Conservation (phyloP, 176 grass and related monocot species). For the maize (Zea mays) region DNA sequence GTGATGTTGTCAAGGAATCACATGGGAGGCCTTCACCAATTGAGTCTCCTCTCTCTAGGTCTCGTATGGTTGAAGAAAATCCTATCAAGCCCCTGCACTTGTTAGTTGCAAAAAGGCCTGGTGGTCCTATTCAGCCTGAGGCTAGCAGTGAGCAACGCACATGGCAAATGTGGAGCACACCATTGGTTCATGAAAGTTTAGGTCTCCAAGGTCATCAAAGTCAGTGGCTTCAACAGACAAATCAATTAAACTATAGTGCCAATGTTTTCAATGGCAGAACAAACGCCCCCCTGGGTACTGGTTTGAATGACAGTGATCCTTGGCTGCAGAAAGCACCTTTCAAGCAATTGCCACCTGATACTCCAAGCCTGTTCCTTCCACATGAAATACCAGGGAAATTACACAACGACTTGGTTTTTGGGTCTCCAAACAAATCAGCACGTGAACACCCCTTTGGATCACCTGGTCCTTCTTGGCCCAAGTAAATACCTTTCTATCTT, state of each 20-base stretch:
- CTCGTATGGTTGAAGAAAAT: constrained; percentile 58
- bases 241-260: constrained; percentile 44
- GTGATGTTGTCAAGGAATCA: constrained; percentile 46
- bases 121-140: constrained; percentile 45
- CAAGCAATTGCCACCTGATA: constrained; percentile 55
- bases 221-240: constrained; percentile 53
- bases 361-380: constrained; percentile 60
- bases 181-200: constrained; percentile 69
- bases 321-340: constrained; percentile 56
- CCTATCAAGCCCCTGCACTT: constrained; percentile 28
- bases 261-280: constrained; percentile 58
- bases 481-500: constrained; percentile 48
- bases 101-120: constrained; percentile 35
- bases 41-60: constrained; percentile 66
- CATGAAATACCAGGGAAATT: constrained; percentile 54
- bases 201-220: constrained; percentile 56
- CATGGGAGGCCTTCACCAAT: constrained; percentile 78
- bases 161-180: constrained; percentile 87
- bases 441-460: constrained; percentile 49
- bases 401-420: constrained; percentile 31
- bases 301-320: constrained; percentile 47
- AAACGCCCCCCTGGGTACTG: constrained; percentile 32
- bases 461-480: constrained; percentile 61
- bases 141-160: constrained; percentile 56
- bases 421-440: constrained; percentile 48